Percentiles rank a stretch among this genome's conserved stretches.
Evolutionary conservation across 1,284 basidiomycete genomes (phyloP).

Genomic region (Ustilago hordei): DNA sequence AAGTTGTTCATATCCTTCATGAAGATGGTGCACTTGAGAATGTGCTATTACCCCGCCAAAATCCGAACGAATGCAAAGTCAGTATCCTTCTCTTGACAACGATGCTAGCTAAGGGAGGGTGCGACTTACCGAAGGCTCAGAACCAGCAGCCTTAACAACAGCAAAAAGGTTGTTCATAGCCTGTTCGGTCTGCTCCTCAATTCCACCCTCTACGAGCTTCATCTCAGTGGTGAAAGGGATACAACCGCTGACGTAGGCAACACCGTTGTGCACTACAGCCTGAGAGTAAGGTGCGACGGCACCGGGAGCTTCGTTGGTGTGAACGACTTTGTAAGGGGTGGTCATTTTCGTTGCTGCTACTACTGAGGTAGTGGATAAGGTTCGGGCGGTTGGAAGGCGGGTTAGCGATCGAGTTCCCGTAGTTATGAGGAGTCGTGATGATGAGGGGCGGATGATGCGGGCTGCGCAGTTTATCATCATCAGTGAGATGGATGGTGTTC

Average conservation of each 20-base stretch:
- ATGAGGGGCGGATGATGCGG: not conserved
- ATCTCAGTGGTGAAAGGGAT: slow-evolving; percentile 85
- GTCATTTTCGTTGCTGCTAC: slow-evolving; percentile 16
- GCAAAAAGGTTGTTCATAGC: slow-evolving; percentile 87
- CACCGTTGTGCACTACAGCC: slow-evolving; percentile 81
- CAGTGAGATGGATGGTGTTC: not conserved
- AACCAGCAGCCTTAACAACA: slow-evolving; percentile 83
- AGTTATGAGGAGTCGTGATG: not conserved
- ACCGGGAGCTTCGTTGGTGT: slow-evolving; percentile 63
- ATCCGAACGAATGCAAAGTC: not conserved
- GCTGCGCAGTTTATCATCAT: not conserved
- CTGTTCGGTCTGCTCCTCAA: slow-evolving; percentile 86
- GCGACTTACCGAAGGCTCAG: slow-evolving; percentile 47
- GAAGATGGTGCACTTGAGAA: slow-evolving; percentile 76
- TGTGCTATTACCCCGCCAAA: slow-evolving; percentile 19
- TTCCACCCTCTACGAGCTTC: slow-evolving; percentile 79
- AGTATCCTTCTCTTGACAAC: not conserved
- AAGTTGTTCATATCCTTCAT: slow-evolving; percentile 94
- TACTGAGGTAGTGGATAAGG: slow-evolving; percentile 13
- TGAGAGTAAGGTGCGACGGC: slow-evolving; percentile 73
- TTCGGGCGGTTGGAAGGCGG: not conserved
- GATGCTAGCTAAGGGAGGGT: not conserved
- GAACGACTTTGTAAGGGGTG: slow-evolving; percentile 63
- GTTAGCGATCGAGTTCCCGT: slow-evolving; percentile 15
- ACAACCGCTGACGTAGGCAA: slow-evolving; percentile 90